Base-by-base conservation (phyloP, 192 early-diverging fungal genomes). In the Diversispora eburnea region DNA sequence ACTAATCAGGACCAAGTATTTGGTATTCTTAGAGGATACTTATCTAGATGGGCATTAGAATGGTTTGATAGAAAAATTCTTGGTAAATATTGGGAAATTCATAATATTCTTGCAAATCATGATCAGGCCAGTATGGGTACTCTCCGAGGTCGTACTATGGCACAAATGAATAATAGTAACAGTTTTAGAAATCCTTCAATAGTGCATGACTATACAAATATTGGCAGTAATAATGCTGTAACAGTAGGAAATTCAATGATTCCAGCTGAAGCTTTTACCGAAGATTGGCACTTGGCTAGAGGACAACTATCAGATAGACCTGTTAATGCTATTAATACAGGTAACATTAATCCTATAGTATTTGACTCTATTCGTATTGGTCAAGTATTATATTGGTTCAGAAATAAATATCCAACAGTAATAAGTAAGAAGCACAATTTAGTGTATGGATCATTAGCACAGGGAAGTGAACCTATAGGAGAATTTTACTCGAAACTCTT, bases 271-370 rank as follows among this genome's bases (percentile, higher is more conserved):
- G 59, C 22, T 61, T 41, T 61, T 22, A 41, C 39, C 22, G 6
- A 61, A 61, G 39, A 61, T 5, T 61, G 59, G 59, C 3, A 9
- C 20, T 3, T 39, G 5, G 39, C 39, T 61, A 9, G 59, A 1
- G 59, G 59, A 0, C 19, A n/a, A 22, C 19, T 3, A 39, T 39
- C 19, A 20, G 39, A 8, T 61, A 41, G 39, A 61, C 59, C 59
- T 8, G 39, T 10, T 20, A 61, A 22, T 61, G 59, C 4, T n/a
- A 61, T 61, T 61, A 41, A 22, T 61, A n/a, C 39, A 39, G 19
- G 59, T 39, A 61, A 61, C 22, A 9, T 20, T 61, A 61, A 61
- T 61, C 59, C 19, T 61, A 61, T 61, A 61, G 59, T 61, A 61
- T 61, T 61, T 52, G 51, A 15, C 2, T 3, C 10, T 2, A 52